These are phyloP conservation scores for Chaetomium fimeti DNA, from an alignment of 495 filamentous ascomycete species.

Conservation along the genomic window DNA sequence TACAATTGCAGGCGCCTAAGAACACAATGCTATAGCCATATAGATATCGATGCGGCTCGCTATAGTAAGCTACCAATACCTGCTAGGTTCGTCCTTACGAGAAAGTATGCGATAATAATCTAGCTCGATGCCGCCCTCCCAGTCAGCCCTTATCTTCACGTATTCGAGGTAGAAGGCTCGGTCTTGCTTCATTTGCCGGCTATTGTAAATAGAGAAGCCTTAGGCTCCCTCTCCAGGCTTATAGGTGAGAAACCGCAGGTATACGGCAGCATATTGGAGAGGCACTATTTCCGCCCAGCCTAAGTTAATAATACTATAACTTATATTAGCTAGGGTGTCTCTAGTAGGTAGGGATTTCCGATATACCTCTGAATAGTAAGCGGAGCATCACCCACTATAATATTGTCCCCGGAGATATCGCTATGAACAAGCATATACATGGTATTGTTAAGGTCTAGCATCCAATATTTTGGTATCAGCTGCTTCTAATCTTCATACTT, in stretches of 20 bases:
- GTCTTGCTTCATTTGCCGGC: neutral
- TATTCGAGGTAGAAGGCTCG: conserved; percentile 11
- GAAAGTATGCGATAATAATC: conserved; percentile 5
- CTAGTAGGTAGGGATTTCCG: neutral
- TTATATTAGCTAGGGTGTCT: conserved; percentile 3
- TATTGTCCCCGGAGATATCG: conserved; percentile 7
- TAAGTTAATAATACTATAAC: conserved; percentile 7
- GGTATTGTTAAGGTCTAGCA: conserved; percentile 6
- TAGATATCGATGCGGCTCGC: conserved; percentile 9
- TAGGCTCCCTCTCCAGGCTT: neutral
- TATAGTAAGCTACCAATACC: conserved; percentile 9
- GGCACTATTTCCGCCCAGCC: conserved; percentile 8
- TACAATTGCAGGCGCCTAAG: conserved; percentile 6
- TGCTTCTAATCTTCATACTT: conserved; percentile 5
- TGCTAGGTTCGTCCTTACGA: conserved; percentile 4
- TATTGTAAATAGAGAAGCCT: conserved; percentile 3
- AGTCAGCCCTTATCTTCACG: neutral
- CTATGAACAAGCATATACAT: conserved; percentile 2
- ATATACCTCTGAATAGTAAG: conserved; percentile 7
- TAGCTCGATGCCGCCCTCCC: conserved; percentile 11
- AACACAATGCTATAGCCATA: conserved; percentile 6
- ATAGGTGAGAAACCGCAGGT: conserved; percentile 10
- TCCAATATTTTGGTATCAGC: conserved; percentile 11
- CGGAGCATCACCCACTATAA: neutral
- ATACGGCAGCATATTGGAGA: conserved; percentile 9